These are phyloP conservation scores for Raddia guianensis DNA, from an alignment of 176 grass and related monocot species.

Conservation along the genomic window DNA sequence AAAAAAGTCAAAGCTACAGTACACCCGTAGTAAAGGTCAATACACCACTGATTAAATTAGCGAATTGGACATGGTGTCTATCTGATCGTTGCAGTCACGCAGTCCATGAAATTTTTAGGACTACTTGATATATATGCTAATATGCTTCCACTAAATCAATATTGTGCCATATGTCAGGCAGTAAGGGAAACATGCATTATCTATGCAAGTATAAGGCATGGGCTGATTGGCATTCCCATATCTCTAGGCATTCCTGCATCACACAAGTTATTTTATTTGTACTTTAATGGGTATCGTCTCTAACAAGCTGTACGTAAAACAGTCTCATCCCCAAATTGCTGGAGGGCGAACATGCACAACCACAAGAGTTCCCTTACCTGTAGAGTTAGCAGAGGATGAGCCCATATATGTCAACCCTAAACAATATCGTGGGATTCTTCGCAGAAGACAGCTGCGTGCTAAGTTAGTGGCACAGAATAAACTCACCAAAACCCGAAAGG, in stretches of 20 bases:
- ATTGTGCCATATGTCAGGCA: not conserved
- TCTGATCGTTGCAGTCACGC: not conserved
- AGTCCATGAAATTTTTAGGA: slow-evolving; percentile 2
- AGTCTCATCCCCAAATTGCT: slow-evolving; percentile 51
- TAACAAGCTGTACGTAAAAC: slow-evolving; percentile 35
- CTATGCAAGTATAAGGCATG: not conserved
- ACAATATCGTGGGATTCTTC: slow-evolving; percentile 81
- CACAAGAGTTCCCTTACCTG: slow-evolving; percentile 68
- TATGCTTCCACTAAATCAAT: not conserved
- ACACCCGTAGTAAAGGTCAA: not conserved
- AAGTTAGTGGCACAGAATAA: slow-evolving; percentile 89
- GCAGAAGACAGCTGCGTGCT: slow-evolving; percentile 81
- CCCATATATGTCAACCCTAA: slow-evolving; percentile 89
- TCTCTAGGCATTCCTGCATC: not conserved
- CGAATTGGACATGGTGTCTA: not conserved
- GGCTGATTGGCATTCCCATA: not conserved
- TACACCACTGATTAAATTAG: not conserved
- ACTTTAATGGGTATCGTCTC: slow-evolving; percentile 15
- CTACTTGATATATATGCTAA: not conserved
- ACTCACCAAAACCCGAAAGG: slow-evolving; percentile 67
- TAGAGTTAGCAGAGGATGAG: slow-evolving; percentile 65
- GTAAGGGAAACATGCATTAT: not conserved
- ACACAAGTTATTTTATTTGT: not conserved
- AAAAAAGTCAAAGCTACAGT: not conserved
- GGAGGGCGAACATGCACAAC: slow-evolving; percentile 28